Base-by-base conservation (phyloP, 345 rosid species). In the Moricandia moricandioides region DNA sequence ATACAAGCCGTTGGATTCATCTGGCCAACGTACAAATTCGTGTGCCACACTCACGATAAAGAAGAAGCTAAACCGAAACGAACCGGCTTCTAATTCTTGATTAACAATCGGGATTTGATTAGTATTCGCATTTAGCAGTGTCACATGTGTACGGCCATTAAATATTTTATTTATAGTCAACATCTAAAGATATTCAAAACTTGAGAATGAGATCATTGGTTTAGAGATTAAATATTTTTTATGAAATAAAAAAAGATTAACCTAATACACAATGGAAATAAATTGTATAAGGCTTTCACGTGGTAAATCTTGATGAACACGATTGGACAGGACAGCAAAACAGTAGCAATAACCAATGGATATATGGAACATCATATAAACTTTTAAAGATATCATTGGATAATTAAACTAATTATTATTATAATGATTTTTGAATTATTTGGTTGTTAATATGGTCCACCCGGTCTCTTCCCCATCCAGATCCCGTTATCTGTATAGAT, bases 241-340 rank as follows among this genome's bases (percentile, higher is more conserved):
- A n/a, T n/a, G n/a, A n/a, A n/a, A n/a, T n/a, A n/a, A n/a, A 16
- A 45, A n/a, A 5, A 45, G 17, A 45, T 45, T 16, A 45, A 45
- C n/a, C 8, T 45, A 45, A 43, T 43, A 43, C 16, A 1, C 49
- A 14, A 13, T 45, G 3, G 52, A 45, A 45, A 45, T 51, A 71
- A 57, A 34, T 71, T 29, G 2, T 54, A 43, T 52, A 67, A 58
- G 60, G 13, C 6, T 66, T 45, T 60, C 77, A 72, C 81, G 81
- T 78, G 81, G 49, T 65, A 61, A 37, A 72, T 72, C 77, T 67
- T 72, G 77, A 61, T 49, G 64, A 72, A 78, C 52, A 72, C 73
- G 81, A 78, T 67, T 78, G 64, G 73, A 78, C 70, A 78, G 73
- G 66, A 78, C 69, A 71, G 30, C 77, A 51, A 71, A 72, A 72